Evolutionary conservation across 257 asterid species (phyloP).

Genomic region (Petunia secreta): DNA sequence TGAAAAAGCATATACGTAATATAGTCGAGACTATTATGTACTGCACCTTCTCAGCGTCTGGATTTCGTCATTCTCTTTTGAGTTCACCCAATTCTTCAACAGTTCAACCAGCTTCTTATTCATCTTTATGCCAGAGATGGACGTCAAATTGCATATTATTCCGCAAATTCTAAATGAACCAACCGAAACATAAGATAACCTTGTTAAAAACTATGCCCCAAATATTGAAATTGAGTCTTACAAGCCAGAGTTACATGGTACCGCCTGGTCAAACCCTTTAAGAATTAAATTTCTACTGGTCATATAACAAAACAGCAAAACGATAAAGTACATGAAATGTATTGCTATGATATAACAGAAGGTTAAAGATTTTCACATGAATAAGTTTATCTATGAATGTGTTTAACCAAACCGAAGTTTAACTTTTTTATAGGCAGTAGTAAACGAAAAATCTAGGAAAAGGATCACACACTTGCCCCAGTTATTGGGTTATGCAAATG

Average conservation of each 20-base stretch:
- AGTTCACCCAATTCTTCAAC: background rate
- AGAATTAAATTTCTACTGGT: no score
- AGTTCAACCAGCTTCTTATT: background rate
- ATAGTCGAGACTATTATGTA: background rate
- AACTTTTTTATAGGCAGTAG: background rate
- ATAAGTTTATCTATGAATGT: background rate
- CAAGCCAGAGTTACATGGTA: no score
- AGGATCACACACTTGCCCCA: background rate
- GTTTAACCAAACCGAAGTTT: no score
- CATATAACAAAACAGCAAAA: no score
- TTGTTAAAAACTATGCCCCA: background rate
- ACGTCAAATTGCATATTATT: background rate
- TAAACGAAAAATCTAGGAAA: background rate
- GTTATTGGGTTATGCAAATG: slow-evolving; percentile 16
- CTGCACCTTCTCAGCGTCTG: background rate
- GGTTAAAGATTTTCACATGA: background rate
- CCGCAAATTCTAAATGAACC: background rate
- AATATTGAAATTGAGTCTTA: no score
- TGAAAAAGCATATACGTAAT: no score
- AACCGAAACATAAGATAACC: background rate
- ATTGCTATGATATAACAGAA: background rate
- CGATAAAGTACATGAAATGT: background rate
- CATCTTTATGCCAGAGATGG: background rate
- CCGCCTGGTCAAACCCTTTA: no score
- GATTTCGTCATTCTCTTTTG: background rate